Evolutionary conservation across 768 basidiomycete species (phyloP), one percentile per base, ranked within the genome.

Genomic region (Nidularia sp.): DNA sequence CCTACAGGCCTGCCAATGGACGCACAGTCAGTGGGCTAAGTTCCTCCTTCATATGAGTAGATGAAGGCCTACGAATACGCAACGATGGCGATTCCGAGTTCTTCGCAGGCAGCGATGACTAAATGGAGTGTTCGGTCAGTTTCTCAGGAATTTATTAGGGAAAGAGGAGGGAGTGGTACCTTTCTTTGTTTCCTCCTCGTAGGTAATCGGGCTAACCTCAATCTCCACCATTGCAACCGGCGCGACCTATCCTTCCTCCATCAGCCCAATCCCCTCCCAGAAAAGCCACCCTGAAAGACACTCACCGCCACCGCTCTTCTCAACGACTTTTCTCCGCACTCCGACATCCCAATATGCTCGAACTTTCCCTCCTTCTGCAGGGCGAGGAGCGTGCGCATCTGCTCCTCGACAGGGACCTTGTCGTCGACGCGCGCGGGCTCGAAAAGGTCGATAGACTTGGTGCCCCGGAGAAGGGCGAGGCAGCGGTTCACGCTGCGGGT

Each of bases 211-310:
- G 58, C 81, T 85, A 41, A 85, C 67, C 62, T 89, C 88, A 48
- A 88, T 84, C 62, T 89, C 85, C 6, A 84, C 80, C 12, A 78
- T 71, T 9, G 79, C 71, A 52, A 86, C 75, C 1, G 79, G 81
- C 44, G 77, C 70, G 7, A 85, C 69, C 78, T 39, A 39, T 39
- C 8, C n/a, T 39, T 39, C 36, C 36, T n/a, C 7, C 36, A 39
- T 39, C 8, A 39, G n/a, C 36, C 2, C 6, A 31, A 46, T 12
- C 34, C 44, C 18, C 6, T 34, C 8, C n/a, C n/a, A n/a, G 47
- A 10, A 4, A 22, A 13, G 32, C 45, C 10, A 25, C 13, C 22
- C 29, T 6, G 34, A 7, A 34, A 22, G 33, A 15, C 45, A 68
- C 73, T n/a, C 25, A 65, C 66, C 0, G 62, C 57, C 42, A 63